These are phyloP conservation scores for Erythrobasidium hasegawianum DNA, from an alignment of 1,284 basidiomycete species.

Conservation along the genomic window DNA sequence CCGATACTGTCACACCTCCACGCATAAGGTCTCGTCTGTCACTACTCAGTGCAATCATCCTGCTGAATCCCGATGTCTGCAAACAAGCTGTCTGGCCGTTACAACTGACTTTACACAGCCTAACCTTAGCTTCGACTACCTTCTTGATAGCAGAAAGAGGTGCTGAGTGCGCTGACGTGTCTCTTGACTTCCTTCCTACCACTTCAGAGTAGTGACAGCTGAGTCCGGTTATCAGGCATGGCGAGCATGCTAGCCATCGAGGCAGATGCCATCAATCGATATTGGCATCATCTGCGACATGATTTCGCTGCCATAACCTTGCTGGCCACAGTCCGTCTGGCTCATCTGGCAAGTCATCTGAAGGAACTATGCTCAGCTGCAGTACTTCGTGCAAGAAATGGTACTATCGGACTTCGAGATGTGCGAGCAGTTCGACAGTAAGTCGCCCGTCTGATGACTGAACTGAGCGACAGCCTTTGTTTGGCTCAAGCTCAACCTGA, in stretches of 20 bases:
- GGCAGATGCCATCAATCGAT: background rate
- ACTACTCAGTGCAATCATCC: no score
- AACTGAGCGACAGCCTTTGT: background rate
- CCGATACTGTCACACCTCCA: no score
- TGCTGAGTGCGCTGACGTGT: background rate
- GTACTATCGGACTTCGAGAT: background rate
- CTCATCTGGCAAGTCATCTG: background rate
- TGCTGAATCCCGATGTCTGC: no score
- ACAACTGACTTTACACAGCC: no score
- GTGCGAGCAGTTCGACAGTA: background rate
- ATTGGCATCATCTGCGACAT: background rate
- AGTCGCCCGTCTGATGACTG: background rate
- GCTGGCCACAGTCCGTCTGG: background rate
- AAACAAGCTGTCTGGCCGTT: no score
- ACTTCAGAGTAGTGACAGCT: background rate
- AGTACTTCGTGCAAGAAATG: background rate
- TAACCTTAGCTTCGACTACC: no score
- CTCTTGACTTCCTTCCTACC: conserved; percentile 1
- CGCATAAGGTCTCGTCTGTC: no score
- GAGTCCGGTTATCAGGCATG: background rate
- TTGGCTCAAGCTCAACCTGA: background rate
- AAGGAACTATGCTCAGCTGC: background rate
- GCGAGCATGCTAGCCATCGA: background rate
- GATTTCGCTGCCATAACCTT: background rate
- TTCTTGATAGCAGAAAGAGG: no score